These are phyloP conservation scores for Arctostaphylos glauca DNA, from an alignment of 148 eudicot genomes.

Conservation along the genomic window DNA sequence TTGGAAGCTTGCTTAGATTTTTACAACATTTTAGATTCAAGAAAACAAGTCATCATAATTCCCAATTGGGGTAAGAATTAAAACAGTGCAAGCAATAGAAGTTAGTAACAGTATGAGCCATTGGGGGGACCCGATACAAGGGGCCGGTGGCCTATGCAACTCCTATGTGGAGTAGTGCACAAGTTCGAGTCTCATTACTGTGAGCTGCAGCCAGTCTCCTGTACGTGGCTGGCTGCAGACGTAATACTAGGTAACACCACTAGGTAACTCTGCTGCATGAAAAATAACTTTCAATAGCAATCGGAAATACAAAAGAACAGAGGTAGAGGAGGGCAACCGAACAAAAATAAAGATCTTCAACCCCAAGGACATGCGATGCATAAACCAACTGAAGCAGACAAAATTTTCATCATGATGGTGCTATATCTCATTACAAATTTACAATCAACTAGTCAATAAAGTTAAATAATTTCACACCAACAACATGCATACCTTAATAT, in stretches of 20 bases:
- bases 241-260: too few species aligned
- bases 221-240: too few species aligned
- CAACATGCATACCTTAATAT: neutral
- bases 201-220: neutral
- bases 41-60: neutral
- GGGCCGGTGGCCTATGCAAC: too few species aligned
- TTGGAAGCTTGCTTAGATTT: neutral
- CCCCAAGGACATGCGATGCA: neutral
- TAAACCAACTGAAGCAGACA: neutral
- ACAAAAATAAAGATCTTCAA: slow-evolving; percentile 1
- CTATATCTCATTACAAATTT: neutral
- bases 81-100: neutral
- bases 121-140: neutral
- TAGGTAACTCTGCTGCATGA: neutral
- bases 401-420: neutral
- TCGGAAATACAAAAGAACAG: too few species aligned
- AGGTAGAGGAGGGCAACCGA: neutral
- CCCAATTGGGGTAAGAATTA: neutral
- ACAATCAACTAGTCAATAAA: neutral
- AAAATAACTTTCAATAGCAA: neutral
- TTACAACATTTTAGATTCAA: neutral
- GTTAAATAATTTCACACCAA: neutral
- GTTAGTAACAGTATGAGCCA: neutral
- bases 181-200: too few species aligned
- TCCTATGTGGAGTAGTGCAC: too few species aligned